These are phyloP conservation scores for Hanseniaspora valbyensis DNA, from an alignment of 805 yeast species.

Conservation along the genomic window DNA sequence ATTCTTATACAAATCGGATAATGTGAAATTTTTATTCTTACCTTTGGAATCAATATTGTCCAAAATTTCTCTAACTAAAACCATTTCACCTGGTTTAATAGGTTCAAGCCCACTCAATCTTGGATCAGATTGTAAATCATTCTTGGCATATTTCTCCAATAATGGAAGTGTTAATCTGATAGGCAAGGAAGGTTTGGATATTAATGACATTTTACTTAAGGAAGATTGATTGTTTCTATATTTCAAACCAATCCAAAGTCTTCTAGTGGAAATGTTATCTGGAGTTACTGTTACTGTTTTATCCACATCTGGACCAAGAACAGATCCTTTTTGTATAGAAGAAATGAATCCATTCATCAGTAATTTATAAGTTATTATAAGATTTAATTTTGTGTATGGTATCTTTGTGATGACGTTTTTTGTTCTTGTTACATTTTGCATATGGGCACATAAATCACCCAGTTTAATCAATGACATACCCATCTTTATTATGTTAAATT, in stretches of 20 bases:
- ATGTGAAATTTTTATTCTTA: slow-evolving; percentile 1
- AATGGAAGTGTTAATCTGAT: slow-evolving; percentile 55
- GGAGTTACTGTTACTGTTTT: slow-evolving; percentile 68
- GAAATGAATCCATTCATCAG: slow-evolving; percentile 86
- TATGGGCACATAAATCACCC: slow-evolving; percentile 75
- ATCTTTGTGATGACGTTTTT: slow-evolving; percentile 63
- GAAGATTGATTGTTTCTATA: slow-evolving; percentile 75
- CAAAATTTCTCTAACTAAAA: slow-evolving; percentile 45
- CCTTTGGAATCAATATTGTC: background rate
- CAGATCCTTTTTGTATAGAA: slow-evolving; percentile 73
- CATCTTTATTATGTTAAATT: too few relatives aligned
- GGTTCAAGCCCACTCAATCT: slow-evolving; percentile 68
- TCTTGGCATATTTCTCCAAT: slow-evolving; percentile 35
- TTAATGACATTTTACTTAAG: slow-evolving; percentile 54
- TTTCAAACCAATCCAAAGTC: slow-evolving; percentile 86
- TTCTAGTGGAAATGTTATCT: slow-evolving; percentile 72
- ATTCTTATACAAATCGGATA: background rate
- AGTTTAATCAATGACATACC: slow-evolving; percentile 78
- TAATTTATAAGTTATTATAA: slow-evolving; percentile 71
- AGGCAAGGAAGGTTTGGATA: slow-evolving; percentile 76
- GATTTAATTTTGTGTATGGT: slow-evolving; percentile 72
- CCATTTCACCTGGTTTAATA: slow-evolving; percentile 77
- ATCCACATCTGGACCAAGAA: slow-evolving; percentile 64
- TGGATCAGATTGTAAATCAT: slow-evolving; percentile 55
- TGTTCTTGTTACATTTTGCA: slow-evolving; percentile 77